Evolutionary conservation across 176 grass and related monocot species (phyloP).

Genomic region (Saccharum officinarum): DNA sequence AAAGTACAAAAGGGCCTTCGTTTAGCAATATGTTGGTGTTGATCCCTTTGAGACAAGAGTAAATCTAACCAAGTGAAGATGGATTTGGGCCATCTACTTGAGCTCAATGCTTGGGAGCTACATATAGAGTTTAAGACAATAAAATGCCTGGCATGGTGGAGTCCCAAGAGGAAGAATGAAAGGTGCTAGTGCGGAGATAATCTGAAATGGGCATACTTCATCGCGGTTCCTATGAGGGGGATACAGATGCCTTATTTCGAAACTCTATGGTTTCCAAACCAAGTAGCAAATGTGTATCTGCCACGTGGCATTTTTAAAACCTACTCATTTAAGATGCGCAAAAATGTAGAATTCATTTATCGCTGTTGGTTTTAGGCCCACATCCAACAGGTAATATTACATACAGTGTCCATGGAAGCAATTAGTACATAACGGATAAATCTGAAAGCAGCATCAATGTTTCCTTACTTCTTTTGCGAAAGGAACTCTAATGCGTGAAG

Average conservation of each 20-base stretch:
- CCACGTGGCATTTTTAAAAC: neutral
- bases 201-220: neutral
- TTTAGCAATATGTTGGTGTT: neutral
- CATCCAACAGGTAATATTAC: too few species aligned
- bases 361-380: too few species aligned
- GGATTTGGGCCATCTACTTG: neutral
- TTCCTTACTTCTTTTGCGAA: conserved; percentile 86
- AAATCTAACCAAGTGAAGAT: neutral
- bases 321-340: neutral
- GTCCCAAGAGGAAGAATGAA: neutral
- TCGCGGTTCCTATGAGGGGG: neutral
- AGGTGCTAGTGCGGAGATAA: neutral
- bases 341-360: too few species aligned
- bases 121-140: neutral
- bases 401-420: too few species aligned
- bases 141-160: neutral
- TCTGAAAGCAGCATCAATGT: neutral
- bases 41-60: neutral
- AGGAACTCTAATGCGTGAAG: conserved; percentile 79
- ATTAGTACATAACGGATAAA: conserved; percentile 2
- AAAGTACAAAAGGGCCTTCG: neutral
- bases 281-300: neutral
- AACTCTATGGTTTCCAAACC: neutral
- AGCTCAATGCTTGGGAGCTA: neutral
- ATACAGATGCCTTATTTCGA: neutral